A percentile compares a stretch with the other conserved stretches of the same genome.
Evolutionary conservation across 1,284 basidiomycete genomes (phyloP).

Genomic region (Hemileccinum hortonii): DNA sequence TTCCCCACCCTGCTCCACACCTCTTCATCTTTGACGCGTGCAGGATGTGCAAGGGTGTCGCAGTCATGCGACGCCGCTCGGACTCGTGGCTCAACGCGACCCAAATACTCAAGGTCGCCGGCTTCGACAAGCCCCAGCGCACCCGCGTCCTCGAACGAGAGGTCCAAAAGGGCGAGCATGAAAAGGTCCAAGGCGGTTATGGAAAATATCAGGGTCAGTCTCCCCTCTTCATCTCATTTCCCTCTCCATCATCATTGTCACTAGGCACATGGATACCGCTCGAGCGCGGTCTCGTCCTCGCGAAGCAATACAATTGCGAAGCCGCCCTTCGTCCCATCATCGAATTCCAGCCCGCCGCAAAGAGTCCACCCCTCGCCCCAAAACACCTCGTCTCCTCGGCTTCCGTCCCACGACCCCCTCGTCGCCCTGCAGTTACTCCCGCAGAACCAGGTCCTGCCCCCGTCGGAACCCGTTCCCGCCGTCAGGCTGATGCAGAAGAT

Average conservation of each 20-base stretch:
- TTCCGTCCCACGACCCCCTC: slow-evolving; percentile 52
- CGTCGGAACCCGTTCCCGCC: slow-evolving; percentile 55
- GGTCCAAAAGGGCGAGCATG: slow-evolving; percentile 98
- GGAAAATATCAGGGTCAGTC: slow-evolving; percentile 96
- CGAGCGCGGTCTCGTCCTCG: slow-evolving; percentile 83
- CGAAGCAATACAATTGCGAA: slow-evolving; percentile 94
- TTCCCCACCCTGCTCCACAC: slow-evolving; percentile 37
- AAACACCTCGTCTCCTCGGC: slow-evolving; percentile 84
- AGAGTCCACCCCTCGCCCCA: slow-evolving; percentile 94
- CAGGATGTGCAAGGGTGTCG: slow-evolving; percentile 93
- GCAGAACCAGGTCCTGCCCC: slow-evolving; percentile 31
- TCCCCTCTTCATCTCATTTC: not conserved
- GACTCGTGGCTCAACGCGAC: slow-evolving; percentile 99
- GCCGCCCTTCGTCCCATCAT: slow-evolving; percentile 89
- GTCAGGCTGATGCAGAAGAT: slow-evolving; percentile 48
- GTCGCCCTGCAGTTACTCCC: slow-evolving; percentile 44
- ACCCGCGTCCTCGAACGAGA: slow-evolving; percentile 97
- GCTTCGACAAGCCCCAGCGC: slow-evolving; percentile 98
- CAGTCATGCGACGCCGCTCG: slow-evolving; percentile 94
- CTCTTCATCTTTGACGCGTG: slow-evolving; percentile 36
- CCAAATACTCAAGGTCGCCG: slow-evolving; percentile 98
- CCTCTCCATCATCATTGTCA: not conserved
- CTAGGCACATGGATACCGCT: slow-evolving; percentile 99
- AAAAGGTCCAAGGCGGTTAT: slow-evolving; percentile 99
- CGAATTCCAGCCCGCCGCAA: slow-evolving; percentile 88